phyloP scores from a whole-genome alignment of 2,329 filamentous ascomycete genomes.

The Penicillium frequentans region DNA sequence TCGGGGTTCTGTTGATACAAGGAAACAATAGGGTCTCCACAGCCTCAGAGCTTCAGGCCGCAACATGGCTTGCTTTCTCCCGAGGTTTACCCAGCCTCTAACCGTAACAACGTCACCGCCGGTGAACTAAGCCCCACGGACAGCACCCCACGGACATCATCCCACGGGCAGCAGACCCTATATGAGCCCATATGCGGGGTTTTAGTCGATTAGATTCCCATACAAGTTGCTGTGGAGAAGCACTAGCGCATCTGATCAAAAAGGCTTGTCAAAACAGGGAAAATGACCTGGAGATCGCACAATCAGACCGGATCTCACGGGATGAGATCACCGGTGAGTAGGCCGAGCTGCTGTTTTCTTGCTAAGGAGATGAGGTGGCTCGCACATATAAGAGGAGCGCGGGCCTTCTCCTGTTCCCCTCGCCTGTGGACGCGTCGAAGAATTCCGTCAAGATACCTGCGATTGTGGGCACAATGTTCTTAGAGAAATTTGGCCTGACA shows the following conservation, averaged over 20 bases:
- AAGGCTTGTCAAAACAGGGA: neutral
- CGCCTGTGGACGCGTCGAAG: neutral
- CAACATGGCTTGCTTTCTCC: neutral
- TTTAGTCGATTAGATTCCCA: neutral
- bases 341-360: neutral
- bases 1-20: neutral
- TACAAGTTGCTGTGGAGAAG: neutral
- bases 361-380: neutral
- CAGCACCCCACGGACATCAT: neutral
- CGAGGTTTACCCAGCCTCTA: constrained; percentile 10
- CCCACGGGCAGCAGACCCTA: no score
- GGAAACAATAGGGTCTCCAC: neutral
- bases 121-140: neutral
- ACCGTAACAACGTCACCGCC: neutral
- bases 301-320: neutral
- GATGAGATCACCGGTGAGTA: neutral
- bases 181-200: neutral
- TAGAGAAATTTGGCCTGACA: constrained; percentile 1
- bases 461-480: neutral
- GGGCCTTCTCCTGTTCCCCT: neutral
- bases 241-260: neutral
- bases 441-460: no score
- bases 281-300: neutral
- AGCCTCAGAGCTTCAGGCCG: no score
- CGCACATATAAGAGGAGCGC: neutral